Evolutionary conservation across 176 grass and related monocot species (phyloP), one percentile per base, ranked within the genome.

Genomic region (Areca catechu): DNA sequence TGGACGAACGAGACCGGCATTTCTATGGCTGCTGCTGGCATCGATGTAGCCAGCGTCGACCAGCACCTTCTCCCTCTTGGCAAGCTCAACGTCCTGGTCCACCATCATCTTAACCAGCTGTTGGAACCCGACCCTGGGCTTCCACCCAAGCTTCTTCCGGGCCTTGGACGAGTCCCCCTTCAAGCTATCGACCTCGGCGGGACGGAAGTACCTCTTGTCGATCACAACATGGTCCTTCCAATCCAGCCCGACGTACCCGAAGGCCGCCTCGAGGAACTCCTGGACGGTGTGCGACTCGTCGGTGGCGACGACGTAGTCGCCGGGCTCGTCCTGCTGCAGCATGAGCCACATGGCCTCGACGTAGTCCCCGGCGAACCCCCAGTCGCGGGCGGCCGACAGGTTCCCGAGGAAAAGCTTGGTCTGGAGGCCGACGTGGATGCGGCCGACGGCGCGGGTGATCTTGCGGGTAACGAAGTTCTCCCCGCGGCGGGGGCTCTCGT

Each of bases 401-500:
- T 98, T 98, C 9, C 87, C 87, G 0, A 98, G 83, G 75, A 82
- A 98, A 48, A 98, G 77, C 81, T 98, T 98, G 75, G 93, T 98
- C 78, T 98, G 93, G 20, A 98, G 87, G 0, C 87, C 93, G n/a
- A 98, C 2, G 72, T 77, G 84, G 73, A 98, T 98, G 56, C 87
- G 87, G 22, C 87, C 93, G 21, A 98, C 34, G 55, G 93, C 93
- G 5, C 93, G 81, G 54, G 93, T 98, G 76, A 98, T 98, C 86
- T 98, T 98, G 72, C 93, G 81, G 29, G 93, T 98, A 56, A 98
- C 93, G 58, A 98, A 98, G 87, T 98, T 98, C 87, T 98, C 87
- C 1, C 93, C 93, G 2, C 93, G 86, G 51, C 93, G 83, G 0
- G 93, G 93, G 1, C 87, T 92, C 87, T 98, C 93, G 49, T 98